Evolutionary conservation across 768 basidiomycete species (phyloP).

Genomic region (Leccinum sublutescens): DNA sequence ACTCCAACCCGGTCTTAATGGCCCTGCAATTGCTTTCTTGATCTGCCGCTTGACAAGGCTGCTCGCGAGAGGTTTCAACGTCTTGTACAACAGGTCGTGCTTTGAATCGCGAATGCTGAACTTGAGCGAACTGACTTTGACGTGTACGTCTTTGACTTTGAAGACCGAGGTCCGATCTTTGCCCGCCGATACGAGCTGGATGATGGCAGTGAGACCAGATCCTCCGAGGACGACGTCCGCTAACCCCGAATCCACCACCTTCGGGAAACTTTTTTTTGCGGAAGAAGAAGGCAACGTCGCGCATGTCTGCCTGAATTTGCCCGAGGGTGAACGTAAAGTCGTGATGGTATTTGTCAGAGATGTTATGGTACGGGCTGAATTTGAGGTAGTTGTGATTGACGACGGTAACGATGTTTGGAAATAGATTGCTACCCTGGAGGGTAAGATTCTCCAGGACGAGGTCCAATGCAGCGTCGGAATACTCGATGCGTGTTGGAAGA

Average conservation of each 20-base stretch:
- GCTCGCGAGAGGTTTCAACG: slow-evolving; percentile 74
- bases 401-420: slow-evolving; percentile 73
- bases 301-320: slow-evolving; percentile 93
- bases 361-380: slow-evolving; percentile 72
- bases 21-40: slow-evolving; percentile 58
- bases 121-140: slow-evolving; percentile 85
- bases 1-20: slow-evolving; percentile 78
- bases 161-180: slow-evolving; percentile 69
- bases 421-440: slow-evolving; percentile 82
- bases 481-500: slow-evolving; percentile 89
- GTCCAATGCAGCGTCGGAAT: slow-evolving; percentile 83
- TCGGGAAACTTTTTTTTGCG: slow-evolving; percentile 82
- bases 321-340: slow-evolving; percentile 70
- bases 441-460: slow-evolving; percentile 93
- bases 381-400: slow-evolving; percentile 82
- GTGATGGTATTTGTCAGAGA: slow-evolving; percentile 62
- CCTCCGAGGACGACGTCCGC: slow-evolving; percentile 88
- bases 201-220: slow-evolving; percentile 67
- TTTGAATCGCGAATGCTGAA: slow-evolving; percentile 91
- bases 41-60: slow-evolving; percentile 77
- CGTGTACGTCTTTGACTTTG: slow-evolving; percentile 66
- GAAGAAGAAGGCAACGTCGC: slow-evolving; percentile 92
- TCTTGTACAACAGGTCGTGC: slow-evolving; percentile 87
- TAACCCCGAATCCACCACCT: slow-evolving; percentile 76
- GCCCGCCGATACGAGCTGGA: slow-evolving; percentile 59